phyloP scores from a whole-genome alignment of 768 basidiomycete genomes.

The Agrocybe pediades region DNA sequence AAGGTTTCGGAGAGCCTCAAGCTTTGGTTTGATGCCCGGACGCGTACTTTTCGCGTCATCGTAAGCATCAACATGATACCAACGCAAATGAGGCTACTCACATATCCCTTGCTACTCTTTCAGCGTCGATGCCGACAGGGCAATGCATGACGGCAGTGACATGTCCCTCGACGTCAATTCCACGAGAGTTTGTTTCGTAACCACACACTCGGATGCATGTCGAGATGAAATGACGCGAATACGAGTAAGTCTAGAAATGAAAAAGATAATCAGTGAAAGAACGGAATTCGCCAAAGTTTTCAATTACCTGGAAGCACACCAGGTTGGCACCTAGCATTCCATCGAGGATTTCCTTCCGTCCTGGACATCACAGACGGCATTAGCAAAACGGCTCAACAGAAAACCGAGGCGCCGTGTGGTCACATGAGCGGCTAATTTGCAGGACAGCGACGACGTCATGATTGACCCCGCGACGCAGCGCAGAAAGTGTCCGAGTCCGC shows the following conservation, averaged over 20 bases:
- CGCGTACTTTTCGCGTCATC: slow-evolving; percentile 45
- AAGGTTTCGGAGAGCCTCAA: slow-evolving; percentile 77
- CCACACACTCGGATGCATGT: slow-evolving; percentile 97
- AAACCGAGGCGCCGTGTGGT: no score
- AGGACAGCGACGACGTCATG: slow-evolving; percentile 1
- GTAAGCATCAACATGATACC: neutral
- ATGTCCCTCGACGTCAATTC: slow-evolving; percentile 88
- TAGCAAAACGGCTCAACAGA: neutral
- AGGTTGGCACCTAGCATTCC: slow-evolving; percentile 98
- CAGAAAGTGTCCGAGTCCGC: neutral
- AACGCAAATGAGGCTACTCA: slow-evolving; percentile 35
- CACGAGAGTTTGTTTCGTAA: slow-evolving; percentile 73
- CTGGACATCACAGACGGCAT: slow-evolving; percentile 26
- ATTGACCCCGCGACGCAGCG: neutral
- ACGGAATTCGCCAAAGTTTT: neutral
- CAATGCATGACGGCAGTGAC: slow-evolving; percentile 84
- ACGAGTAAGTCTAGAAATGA: slow-evolving; percentile 75
- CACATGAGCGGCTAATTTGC: neutral
- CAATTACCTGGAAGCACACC: slow-evolving; percentile 83
- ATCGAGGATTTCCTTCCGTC: slow-evolving; percentile 91
- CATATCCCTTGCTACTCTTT: slow-evolving; percentile 83
- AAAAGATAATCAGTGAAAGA: neutral
- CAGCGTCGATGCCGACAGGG: slow-evolving; percentile 94
- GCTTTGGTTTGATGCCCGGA: slow-evolving; percentile 87
- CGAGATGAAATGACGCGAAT: slow-evolving; percentile 92